Evolutionary conservation across 805 yeast species (phyloP), one percentile per base, ranked within the genome.

Genomic region (Schizosaccharomyces osmophilus): DNA sequence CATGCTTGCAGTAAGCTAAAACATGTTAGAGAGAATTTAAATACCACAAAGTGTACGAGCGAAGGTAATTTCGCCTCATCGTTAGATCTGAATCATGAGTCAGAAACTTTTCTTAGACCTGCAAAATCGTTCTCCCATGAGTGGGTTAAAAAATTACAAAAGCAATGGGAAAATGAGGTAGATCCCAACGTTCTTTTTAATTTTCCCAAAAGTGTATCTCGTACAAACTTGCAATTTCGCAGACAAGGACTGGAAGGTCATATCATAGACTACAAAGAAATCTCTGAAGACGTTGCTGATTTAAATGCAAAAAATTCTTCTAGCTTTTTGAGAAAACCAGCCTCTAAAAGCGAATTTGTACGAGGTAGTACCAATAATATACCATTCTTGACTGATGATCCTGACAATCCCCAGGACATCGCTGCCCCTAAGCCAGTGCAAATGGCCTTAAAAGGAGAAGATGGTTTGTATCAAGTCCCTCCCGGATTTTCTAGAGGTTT

Each of bases 401-500:
- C 66, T 4, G 68, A 65, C 11, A 66, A 67, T 19, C 64, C 69
- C 3, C 65, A 66, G 5, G 64, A 67, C 11, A 62, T 62, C 3
- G 66, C 66, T 8, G 62, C 62, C 24, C 65, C 62, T 26, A 66
- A 63, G 5, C 63, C 61, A 2, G 69, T 76, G 4, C 61, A 61
- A 15, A 62, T 62, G n/a, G 43, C 63, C 15, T 51, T 85, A 59
- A 93, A 84, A 67, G 78, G 83, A 67, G 73, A 72, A 2, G 75
- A 79, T 41, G 98, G 97, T 0, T 71, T 93, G 45, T 85, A 83
- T 67, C 94, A 87, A 69, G 71, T 80, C 1, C 93, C 97, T 0
- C 90, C 83, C 22, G 96, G 96, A 0, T 75, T 93, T 61, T 68
- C 79, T 5, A 75, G 97, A 64, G 95, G 97, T 0, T 73, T 89